Percentiles rank a stretch among this genome's conserved stretches.
phyloP scores from a whole-genome alignment of 352 stramenopile species.

The Pythium phragmiticola region DNA sequence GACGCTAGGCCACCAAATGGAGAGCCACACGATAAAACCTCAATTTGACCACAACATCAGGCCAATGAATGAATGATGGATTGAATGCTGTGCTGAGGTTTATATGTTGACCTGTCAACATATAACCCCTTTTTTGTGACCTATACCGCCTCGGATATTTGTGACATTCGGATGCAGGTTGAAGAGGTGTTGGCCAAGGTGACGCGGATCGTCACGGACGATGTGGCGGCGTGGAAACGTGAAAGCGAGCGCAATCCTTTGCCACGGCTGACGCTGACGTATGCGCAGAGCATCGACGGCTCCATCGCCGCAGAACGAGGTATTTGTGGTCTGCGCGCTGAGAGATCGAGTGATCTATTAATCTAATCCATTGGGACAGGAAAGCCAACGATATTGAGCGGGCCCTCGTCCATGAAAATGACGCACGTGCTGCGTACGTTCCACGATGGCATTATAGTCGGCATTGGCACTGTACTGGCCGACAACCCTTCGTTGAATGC shows the following conservation, averaged over 20 bases:
- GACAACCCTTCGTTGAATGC: conserved; percentile 89
- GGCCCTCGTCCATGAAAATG: conserved; percentile 77
- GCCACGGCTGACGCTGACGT: conserved; percentile 82
- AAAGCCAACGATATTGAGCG: conserved; percentile 67
- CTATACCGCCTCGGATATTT: background rate
- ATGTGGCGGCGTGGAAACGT: conserved; percentile 27
- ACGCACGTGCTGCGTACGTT: conserved; percentile 84
- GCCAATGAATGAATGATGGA: background rate
- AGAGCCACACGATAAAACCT: conserved; percentile 11
- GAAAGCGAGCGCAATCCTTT: conserved; percentile 8
- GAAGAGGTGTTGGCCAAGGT: conserved; percentile 32
- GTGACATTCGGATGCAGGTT: conserved; percentile 24
- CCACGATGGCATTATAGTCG: conserved; percentile 88
- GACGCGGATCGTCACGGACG: conserved; percentile 29
- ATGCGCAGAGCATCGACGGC: conserved; percentile 89
- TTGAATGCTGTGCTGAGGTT: conserved; percentile 1
- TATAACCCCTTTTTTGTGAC: conserved; percentile 13
- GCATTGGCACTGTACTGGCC: conserved; percentile 77
- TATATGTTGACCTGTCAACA: conserved; percentile 16
- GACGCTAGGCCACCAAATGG: conserved; percentile 27
- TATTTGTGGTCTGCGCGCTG: background rate
- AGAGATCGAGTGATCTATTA: background rate
- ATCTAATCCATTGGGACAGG: conserved; percentile 26
- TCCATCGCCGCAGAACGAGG: conserved; percentile 69
- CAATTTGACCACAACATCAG: conserved; percentile 1